Evolutionary conservation across 768 basidiomycete species (phyloP).

Genomic region (Suillus luteus): DNA sequence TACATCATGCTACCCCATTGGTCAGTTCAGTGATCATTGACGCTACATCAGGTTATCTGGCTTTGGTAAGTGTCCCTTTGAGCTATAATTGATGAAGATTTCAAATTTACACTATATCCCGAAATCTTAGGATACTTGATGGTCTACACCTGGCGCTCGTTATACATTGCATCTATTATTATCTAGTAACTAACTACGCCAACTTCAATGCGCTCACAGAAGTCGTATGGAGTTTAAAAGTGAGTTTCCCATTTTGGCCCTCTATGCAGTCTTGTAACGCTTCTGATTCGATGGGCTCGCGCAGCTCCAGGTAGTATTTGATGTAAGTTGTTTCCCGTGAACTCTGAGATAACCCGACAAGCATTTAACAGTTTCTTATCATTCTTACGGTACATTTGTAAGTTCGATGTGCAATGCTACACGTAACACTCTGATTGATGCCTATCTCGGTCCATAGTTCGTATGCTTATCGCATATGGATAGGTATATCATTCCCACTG

Average conservation of each 20-base stretch:
- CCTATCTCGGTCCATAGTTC: not conserved
- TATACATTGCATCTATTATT: not conserved
- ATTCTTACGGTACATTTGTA: not conserved
- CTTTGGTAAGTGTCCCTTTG: not conserved
- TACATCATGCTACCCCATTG: not conserved
- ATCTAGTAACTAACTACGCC: not conserved
- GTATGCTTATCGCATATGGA: constrained; percentile 5
- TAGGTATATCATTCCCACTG: not conserved
- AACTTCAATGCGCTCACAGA: not conserved
- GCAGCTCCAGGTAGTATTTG: not conserved
- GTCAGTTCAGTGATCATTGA: not conserved
- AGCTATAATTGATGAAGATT: not conserved
- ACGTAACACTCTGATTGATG: not conserved
- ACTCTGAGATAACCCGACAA: not conserved
- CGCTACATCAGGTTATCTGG: not conserved
- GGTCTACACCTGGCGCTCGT: not conserved
- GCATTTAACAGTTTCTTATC: not conserved
- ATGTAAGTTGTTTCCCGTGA: not conserved
- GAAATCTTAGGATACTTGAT: not conserved
- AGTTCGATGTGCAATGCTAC: not conserved
- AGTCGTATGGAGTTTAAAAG: constrained; percentile 1
- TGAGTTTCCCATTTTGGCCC: not conserved
- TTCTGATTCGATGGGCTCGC: not conserved
- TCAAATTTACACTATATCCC: not conserved
- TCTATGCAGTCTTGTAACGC: not conserved